phyloP scores from a whole-genome alignment of 257 asterid species.

The Solanum etuberosum region DNA sequence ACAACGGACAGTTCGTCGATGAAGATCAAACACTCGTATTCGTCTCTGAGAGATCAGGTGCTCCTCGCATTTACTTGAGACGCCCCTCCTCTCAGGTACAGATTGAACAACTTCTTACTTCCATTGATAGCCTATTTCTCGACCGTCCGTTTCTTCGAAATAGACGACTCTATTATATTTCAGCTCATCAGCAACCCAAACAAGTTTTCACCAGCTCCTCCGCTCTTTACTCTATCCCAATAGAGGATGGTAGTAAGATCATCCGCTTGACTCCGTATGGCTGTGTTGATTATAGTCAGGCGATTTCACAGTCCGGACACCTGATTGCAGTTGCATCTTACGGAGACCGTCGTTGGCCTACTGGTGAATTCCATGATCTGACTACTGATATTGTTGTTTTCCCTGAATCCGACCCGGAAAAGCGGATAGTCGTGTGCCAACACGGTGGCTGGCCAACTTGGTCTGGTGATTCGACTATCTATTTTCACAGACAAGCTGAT shows the following conservation, averaged over 20 bases:
- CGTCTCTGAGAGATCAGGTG: constrained; percentile 61
- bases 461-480: constrained; percentile 49
- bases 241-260: neutral
- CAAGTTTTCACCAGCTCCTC: constrained; percentile 52
- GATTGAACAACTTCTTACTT: constrained; percentile 23
- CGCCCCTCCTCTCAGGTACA: neutral
- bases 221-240: constrained; percentile 41
- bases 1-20: constrained; percentile 49
- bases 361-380: constrained; percentile 54
- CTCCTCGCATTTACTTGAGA: constrained; percentile 36
- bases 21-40: constrained; percentile 32
- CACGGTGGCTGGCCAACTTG: constrained; percentile 90
- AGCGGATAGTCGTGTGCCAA: constrained; percentile 27
- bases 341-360: constrained; percentile 38
- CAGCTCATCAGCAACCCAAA: constrained; percentile 50
- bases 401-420: constrained; percentile 28
- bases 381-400: constrained; percentile 57
- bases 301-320: constrained; percentile 49
- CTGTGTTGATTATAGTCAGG: constrained; percentile 59
- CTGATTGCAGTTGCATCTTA: constrained; percentile 66
- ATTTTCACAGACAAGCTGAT: constrained; percentile 61
- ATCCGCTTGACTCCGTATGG: constrained; percentile 51
- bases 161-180: constrained; percentile 38
- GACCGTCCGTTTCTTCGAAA: constrained; percentile 54
- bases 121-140: constrained; percentile 39